Evolutionary conservation across 2,329 filamentous ascomycete genomes (phyloP).

Genomic region (Aureobasidium zeae): DNA sequence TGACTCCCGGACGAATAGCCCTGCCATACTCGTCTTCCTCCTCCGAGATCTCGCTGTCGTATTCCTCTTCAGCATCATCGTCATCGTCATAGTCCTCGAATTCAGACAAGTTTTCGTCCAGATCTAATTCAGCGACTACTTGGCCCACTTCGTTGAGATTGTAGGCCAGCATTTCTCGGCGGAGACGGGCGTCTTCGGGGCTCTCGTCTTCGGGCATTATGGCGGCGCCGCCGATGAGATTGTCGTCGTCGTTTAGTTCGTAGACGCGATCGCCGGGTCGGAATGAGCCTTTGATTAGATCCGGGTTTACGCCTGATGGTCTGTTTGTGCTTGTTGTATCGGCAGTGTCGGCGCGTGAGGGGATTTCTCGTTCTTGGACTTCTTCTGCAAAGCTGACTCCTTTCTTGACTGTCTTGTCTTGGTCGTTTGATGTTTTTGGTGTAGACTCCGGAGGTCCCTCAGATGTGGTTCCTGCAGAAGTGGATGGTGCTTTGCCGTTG

Average conservation of each 20-base stretch:
- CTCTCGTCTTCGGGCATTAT: conserved; percentile 67
- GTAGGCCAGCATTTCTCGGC: conserved; percentile 85
- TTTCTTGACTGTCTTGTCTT: conserved; percentile 21
- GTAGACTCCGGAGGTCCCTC: background rate
- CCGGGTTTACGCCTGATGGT: background rate
- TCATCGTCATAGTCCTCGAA: conserved; percentile 48
- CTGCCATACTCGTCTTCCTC: conserved; percentile 71
- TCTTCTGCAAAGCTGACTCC: conserved; percentile 26
- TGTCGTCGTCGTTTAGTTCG: conserved; percentile 36
- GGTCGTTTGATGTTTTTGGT: background rate
- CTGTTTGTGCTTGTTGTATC: background rate
- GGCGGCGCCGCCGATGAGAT: conserved; percentile 34
- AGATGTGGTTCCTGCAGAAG: background rate
- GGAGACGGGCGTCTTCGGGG: conserved; percentile 67
- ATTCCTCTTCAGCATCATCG: conserved; percentile 36
- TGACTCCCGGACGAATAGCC: conserved; percentile 56
- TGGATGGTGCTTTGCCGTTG: background rate
- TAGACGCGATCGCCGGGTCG: conserved; percentile 31
- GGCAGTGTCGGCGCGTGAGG: conserved; percentile 1
- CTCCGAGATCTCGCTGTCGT: conserved; percentile 44
- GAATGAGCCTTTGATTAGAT: conserved; percentile 16
- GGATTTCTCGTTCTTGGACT: conserved; percentile 3
- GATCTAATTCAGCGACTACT: conserved; percentile 81
- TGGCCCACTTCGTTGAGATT: conserved; percentile 79
- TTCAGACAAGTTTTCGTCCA: conserved; percentile 55